Base-by-base conservation (phyloP, 306 rosid genomes). In the Arachis hypogaea region DNA sequence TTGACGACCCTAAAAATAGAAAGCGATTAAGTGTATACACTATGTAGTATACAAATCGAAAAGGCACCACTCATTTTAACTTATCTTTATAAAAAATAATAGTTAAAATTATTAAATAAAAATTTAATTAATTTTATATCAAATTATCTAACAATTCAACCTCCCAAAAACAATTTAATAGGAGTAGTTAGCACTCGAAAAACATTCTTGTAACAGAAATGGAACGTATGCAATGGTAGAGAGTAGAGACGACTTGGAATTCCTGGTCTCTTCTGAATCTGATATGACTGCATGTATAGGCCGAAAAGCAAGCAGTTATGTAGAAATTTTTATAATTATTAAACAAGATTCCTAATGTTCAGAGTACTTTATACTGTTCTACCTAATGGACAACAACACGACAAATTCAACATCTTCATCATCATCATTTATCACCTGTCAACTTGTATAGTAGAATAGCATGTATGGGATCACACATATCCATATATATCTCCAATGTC, bases 391-490 rank as follows among this genome's bases (percentile, higher is more conserved):
- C 58, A 42, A 81, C 58, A 66, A 72, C 5, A 56, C 11, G 63
- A 80, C 88, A 89, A 89, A 71, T 18, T 72, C 43, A 44, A 55
- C 58, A 62, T 68, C 75, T 62, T 66, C 44, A 52, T 74, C 61
- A 76, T 28, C 38, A 33, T 33, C 38, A 33, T 33, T 33, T 33
- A 68, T 57, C 55, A 59, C 73, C 63, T 55, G 55, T 75, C 77
- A 62, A 36, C 65, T 66, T 65, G 69, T n/a, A 46, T 55, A 59
- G 51, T 71, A 14, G 6, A 14, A 51, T 61, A 33, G 33, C 76
- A 69, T 60, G 41, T 33, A 28, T 7, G 61, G 52, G 55, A 71
- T 5, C 66, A 43, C 63, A 33, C 38, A 33, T 33, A 33, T 33
- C 38, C 38, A 33, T 33, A 33, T 33, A 33, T 2, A 33, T 33